A percentile compares a stretch with the other conserved stretches of the same genome.
Conservation (phyloP, 163 green algal species). For the Chlamydomonas reinhardtii region DNA sequence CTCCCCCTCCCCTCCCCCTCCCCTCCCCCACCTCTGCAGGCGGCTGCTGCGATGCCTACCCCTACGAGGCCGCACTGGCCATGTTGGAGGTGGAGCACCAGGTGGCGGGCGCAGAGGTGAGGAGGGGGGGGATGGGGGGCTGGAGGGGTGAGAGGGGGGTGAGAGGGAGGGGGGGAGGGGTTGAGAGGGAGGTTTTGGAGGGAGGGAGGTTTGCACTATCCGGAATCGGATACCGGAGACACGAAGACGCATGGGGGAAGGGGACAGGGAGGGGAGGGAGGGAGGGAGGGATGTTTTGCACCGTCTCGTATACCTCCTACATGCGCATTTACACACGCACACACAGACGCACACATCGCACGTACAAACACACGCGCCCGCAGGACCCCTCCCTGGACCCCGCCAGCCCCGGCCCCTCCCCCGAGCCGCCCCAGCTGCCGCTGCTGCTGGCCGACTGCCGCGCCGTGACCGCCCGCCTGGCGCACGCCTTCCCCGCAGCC, state of each 20-base stretch:
- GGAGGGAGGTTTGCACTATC: too few species aligned
- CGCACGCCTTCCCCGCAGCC: conserved; percentile 63
- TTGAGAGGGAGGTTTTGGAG: too few species aligned
- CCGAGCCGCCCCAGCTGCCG: conserved; percentile 24
- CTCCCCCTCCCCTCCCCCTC: neutral
- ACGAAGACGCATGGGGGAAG: too few species aligned
- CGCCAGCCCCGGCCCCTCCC: neutral
- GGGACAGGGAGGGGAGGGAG: too few species aligned
- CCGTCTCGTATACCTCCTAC: too few species aligned
- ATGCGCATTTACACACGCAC: too few species aligned
- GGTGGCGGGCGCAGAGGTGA: conserved; percentile 44
- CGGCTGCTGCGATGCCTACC: conserved; percentile 60
- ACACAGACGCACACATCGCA: too few species aligned
- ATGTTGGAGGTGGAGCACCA: conserved; percentile 67
- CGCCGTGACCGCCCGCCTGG: conserved; percentile 50
- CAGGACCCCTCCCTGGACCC: conserved; percentile 41
- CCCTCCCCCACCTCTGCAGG: neutral
- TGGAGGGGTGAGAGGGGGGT: neutral
- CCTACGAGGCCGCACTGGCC: conserved; percentile 62
- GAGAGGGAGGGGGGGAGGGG: too few species aligned
- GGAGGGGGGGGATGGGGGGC: neutral
- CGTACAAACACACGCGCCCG: too few species aligned
- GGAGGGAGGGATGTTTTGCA: too few species aligned
- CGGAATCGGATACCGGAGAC: too few species aligned
- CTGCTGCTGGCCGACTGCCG: conserved; percentile 47